Percentiles rank a stretch among this genome's conserved stretches.
Conservation (phyloP, 371 early-diverging fungal species). For the Circinella minor region DNA sequence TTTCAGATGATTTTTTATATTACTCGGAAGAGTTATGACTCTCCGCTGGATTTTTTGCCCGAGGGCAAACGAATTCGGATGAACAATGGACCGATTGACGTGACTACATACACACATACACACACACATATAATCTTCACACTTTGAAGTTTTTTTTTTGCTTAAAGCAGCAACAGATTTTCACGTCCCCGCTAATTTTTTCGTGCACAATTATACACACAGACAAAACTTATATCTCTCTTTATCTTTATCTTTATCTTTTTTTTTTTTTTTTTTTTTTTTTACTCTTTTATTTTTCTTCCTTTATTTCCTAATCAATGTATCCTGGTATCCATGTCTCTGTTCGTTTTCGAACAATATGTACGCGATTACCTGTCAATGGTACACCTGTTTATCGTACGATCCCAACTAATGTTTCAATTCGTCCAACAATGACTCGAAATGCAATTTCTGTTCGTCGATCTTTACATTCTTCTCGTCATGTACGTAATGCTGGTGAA, state of each 20-base stretch:
- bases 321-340: conserved; percentile 6
- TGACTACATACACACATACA: conserved; percentile 2
- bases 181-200: too few species aligned
- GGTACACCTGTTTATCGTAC: conserved; percentile 8
- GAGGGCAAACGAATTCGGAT: neutral
- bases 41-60: neutral
- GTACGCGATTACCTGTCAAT: conserved; percentile 19
- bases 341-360: conserved; percentile 21
- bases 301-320: neutral
- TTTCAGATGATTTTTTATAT: too few species aligned
- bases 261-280: neutral
- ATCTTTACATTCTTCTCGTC: conserved; percentile 7
- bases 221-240: neutral
- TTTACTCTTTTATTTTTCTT: too few species aligned
- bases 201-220: too few species aligned
- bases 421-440: conserved; percentile 13
- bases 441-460: conserved; percentile 10
- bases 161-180: too few species aligned
- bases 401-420: conserved; percentile 11
- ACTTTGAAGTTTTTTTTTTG: neutral
- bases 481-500: conserved; percentile 29
- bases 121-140: too few species aligned
- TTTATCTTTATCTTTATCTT: neutral
- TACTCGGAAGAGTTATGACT: neutral
- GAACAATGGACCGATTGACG: conserved; percentile 9